Evolutionary conservation across 139 green algal species (phyloP).

Genomic region (Coelastrella sp.): DNA sequence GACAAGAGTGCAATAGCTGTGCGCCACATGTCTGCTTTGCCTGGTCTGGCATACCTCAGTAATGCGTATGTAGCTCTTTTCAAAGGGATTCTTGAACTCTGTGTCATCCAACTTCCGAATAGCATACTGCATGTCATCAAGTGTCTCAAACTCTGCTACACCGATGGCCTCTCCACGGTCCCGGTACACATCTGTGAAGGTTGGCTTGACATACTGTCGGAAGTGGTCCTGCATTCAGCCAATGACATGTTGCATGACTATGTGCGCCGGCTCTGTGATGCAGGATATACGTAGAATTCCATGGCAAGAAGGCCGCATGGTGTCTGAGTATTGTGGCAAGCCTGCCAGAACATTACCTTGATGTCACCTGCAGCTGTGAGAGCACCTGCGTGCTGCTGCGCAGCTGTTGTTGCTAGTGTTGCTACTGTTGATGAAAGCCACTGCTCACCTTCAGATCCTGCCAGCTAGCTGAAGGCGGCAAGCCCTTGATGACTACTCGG

Average conservation of each 20-base stretch:
- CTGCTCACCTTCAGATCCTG: constrained; percentile 91
- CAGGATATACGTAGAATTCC: no score
- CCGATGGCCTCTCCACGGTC: constrained; percentile 66
- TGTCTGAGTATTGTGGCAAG: no score
- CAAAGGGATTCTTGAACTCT: constrained; percentile 92
- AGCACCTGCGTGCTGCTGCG: no score
- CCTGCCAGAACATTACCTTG: no score
- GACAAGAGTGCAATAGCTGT: no score
- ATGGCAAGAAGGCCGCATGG: no score
- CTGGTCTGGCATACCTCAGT: constrained; percentile 2
- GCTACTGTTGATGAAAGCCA: neutral
- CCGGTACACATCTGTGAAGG: constrained; percentile 79
- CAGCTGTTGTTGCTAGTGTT: no score
- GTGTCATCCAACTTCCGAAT: constrained; percentile 78
- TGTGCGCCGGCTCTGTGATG: no score
- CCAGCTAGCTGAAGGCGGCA: constrained; percentile 90
- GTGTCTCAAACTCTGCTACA: constrained; percentile 72
- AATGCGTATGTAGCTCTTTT: constrained; percentile 52
- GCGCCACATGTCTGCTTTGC: neutral
- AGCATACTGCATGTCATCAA: constrained; percentile 71
- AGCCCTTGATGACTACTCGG: constrained; percentile 79
- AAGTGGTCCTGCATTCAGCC: constrained; percentile 75
- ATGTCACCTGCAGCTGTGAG: neutral
- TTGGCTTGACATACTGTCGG: constrained; percentile 71
- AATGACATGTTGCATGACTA: no score